These are phyloP conservation scores for Piloderma croceum DNA, from an alignment of 768 basidiomycete genomes.

Conservation along the genomic window DNA sequence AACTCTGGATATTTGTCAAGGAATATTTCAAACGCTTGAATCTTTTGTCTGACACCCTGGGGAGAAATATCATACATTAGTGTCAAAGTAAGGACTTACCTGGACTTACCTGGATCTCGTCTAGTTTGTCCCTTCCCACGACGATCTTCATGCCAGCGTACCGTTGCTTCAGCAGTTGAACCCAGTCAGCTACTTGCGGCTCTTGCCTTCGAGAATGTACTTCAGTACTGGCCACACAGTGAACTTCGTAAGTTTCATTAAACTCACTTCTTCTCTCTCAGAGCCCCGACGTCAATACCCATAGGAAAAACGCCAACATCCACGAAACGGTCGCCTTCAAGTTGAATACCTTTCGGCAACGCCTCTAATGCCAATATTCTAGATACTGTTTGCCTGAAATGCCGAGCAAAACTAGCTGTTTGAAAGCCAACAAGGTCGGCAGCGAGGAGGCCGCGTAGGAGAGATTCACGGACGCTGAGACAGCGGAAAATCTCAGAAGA, in stretches of 20 bases:
- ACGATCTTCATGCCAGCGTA: slow-evolving; percentile 84
- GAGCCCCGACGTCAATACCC: slow-evolving; percentile 74
- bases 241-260: slow-evolving; percentile 3
- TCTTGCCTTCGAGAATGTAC: slow-evolving; percentile 46
- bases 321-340: slow-evolving; percentile 56
- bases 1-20: slow-evolving; percentile 75
- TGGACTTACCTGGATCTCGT: slow-evolving; percentile 63
- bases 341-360: slow-evolving; percentile 75
- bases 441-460: slow-evolving; percentile 85
- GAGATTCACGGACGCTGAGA: slow-evolving; percentile 68
- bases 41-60: slow-evolving; percentile 74
- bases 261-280: slow-evolving; percentile 65
- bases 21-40: slow-evolving; percentile 79
- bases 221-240: slow-evolving; percentile 8
- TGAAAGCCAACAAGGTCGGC: slow-evolving; percentile 94
- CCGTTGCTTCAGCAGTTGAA: slow-evolving; percentile 68
- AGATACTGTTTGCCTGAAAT: slow-evolving; percentile 81
- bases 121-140: slow-evolving; percentile 85
- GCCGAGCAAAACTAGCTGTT: slow-evolving; percentile 75
- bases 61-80: neutral
- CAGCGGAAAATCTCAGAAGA: slow-evolving; percentile 94
- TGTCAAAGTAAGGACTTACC: neutral
- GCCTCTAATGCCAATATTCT: slow-evolving; percentile 78
- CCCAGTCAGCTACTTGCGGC: slow-evolving; percentile 80
- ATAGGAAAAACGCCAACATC: slow-evolving; percentile 88